Evolutionary conservation across 768 basidiomycete species (phyloP), one percentile per base, ranked within the genome.

Genomic region (Lentinula guzmanii): DNA sequence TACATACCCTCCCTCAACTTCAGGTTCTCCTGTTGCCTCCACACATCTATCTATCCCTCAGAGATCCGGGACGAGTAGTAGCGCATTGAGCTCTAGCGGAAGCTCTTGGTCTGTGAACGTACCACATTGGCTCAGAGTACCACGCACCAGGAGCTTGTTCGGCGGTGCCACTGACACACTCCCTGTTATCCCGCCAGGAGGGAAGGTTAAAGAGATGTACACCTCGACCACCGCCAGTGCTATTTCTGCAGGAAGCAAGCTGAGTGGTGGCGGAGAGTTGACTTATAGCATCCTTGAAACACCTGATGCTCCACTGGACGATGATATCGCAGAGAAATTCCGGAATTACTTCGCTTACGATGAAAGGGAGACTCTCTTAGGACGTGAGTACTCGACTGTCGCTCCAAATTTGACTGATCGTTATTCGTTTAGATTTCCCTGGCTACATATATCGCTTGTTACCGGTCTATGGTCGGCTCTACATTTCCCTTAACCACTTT

Each of bases 401-500:
- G 4, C 24, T 16, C n/a, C 16, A 15, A 13, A 43, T 9, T 1
- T 28, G 34, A 13, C 28, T 39, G 39, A 21, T 33, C 55, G 46
- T 41, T 53, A 53, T 53, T 53, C 52, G 52, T 62, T 52, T 65
- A 98, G 96, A 92, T 68, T 93, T 96, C 70, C 85, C 92, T 45
- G 94, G 94, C 9, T 97, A 93, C 71, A 79, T 98, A 46, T 93
- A 87, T 74, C 82, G 96, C 60, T 79, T 96, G 28, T 72, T 99
- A n/a, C 96, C 97, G 0, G 82, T 96, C 11, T 90, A 81, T 62
- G 96, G 96, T 6, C 83, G 89, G 56, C 81, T 98, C 33, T 98
- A 90, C 69, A 83, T 98, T 63, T 96, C 96, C n/a, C 86, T 85
- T 10, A 93, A 91, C 72, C 89, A 85, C 71, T 90, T 98, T 72